Conservation (phyloP, 108 stramenopile species). For the Pseudonitzschia delicatissima region DNA sequence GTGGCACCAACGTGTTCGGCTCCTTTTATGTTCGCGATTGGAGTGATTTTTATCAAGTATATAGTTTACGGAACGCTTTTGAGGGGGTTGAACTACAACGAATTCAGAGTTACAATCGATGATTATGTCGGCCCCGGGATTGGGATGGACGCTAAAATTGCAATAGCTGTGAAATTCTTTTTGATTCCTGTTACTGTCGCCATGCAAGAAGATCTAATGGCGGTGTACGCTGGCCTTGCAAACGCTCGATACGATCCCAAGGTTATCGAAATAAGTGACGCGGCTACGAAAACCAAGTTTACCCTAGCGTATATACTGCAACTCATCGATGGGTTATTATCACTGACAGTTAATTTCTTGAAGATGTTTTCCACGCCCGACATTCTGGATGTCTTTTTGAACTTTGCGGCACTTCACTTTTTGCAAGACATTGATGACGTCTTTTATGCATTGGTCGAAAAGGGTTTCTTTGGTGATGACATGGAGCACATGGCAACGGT, state of each 20-base stretch:
- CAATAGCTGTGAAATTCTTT: slow-evolving; percentile 9
- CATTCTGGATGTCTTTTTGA: slow-evolving; percentile 52
- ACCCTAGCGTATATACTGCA: background rate
- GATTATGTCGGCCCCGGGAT: too few species aligned
- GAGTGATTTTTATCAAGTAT: slow-evolving; percentile 10
- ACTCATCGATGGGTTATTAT: slow-evolving; percentile 5
- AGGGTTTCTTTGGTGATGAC: slow-evolving; percentile 30
- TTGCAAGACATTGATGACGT: slow-evolving; percentile 61
- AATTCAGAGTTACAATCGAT: background rate
- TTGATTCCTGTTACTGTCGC: slow-evolving; percentile 20
- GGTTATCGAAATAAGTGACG: background rate
- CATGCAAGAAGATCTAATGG: slow-evolving; percentile 20
- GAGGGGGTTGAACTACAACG: background rate
- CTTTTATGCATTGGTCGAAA: slow-evolving; percentile 43
- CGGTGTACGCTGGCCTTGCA: slow-evolving; percentile 13
- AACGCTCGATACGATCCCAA: slow-evolving; percentile 5
- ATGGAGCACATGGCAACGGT: background rate
- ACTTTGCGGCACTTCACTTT: slow-evolving; percentile 67
- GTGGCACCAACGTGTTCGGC: background rate
- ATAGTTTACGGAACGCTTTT: slow-evolving; percentile 1
- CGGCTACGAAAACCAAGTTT: slow-evolving; percentile 6
- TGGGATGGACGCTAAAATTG: background rate
- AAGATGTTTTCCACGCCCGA: slow-evolving; percentile 40
- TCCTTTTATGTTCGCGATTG: slow-evolving; percentile 5
- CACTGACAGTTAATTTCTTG: slow-evolving; percentile 37